These are phyloP conservation scores for Hamamelis virginiana DNA, from an alignment of 164 flowering plant species.

Conservation along the genomic window DNA sequence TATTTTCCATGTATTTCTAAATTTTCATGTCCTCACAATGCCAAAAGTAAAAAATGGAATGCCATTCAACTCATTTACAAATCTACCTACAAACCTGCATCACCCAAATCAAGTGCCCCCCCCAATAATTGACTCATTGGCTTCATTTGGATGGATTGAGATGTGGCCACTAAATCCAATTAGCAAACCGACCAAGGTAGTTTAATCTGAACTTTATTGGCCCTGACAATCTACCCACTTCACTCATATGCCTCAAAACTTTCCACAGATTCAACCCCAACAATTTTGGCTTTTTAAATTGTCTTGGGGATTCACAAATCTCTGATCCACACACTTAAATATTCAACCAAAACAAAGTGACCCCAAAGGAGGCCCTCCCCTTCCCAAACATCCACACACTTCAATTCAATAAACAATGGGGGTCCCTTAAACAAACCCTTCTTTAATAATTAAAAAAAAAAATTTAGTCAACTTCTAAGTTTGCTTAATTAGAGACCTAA, in stretches of 20 bases:
- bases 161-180: too few species aligned
- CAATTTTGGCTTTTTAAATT: neutral
- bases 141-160: too few species aligned
- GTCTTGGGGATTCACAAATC: conserved; percentile 13
- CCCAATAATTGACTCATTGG: too few species aligned
- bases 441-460: too few species aligned
- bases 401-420: neutral
- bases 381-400: conserved; percentile 13
- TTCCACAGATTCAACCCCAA: conserved; percentile 5
- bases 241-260: neutral
- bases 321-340: neutral
- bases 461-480: conserved; percentile 2
- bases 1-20: too few species aligned
- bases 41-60: too few species aligned
- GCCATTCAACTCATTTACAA: too few species aligned
- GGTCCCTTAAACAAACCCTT: neutral
- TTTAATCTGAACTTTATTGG: neutral
- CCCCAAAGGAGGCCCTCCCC: conserved; percentile 8
- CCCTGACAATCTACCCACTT: too few species aligned
- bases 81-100: too few species aligned
- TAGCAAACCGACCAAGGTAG: neutral
- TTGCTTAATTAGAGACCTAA: neutral
- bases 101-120: too few species aligned
- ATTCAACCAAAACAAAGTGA: neutral
- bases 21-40: too few species aligned